phyloP scores from a whole-genome alignment of 108 stramenopile genomes.

The Stephanodiscus minutulus region DNA sequence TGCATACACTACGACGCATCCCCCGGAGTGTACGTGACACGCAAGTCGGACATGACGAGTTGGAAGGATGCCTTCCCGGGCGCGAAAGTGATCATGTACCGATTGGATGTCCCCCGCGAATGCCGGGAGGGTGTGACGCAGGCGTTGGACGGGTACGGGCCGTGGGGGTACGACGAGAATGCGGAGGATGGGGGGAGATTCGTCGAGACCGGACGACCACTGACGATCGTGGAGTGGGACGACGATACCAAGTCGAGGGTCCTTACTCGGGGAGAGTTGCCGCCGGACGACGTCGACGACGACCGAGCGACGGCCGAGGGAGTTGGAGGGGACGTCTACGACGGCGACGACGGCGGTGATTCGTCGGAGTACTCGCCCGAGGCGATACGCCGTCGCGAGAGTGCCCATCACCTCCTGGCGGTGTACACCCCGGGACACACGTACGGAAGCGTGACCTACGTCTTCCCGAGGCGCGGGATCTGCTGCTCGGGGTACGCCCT shows the following conservation, averaged over 20 bases:
- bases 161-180: slow-evolving; percentile 68
- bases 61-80: slow-evolving; percentile 76
- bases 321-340: slow-evolving; percentile 1
- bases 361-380: slow-evolving; percentile 60
- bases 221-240: slow-evolving; percentile 71
- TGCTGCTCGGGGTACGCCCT: slow-evolving; percentile 80
- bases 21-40: slow-evolving; percentile 64
- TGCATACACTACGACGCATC: slow-evolving; percentile 76
- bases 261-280: slow-evolving; percentile 48
- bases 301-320: slow-evolving; percentile 24
- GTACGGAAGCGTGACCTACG: slow-evolving; percentile 76
- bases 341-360: slow-evolving; percentile 35
- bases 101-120: slow-evolving; percentile 82
- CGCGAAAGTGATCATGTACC: slow-evolving; percentile 56
- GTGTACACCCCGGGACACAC: slow-evolving; percentile 85
- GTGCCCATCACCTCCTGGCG: slow-evolving; percentile 68
- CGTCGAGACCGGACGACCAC: slow-evolving; percentile 70
- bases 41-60: slow-evolving; percentile 60
- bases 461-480: slow-evolving; percentile 70
- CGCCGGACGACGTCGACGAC: slow-evolving; percentile 51
- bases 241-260: slow-evolving; percentile 53
- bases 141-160: slow-evolving; percentile 83
- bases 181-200: slow-evolving; percentile 33
- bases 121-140: slow-evolving; percentile 70
- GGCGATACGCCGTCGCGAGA: slow-evolving; percentile 71